A percentile compares a stretch with the other conserved stretches of the same genome.
Evolutionary conservation across 2,329 filamentous ascomycete genomes (phyloP).

Genomic region (Ophiocordyceps sinensis): DNA sequence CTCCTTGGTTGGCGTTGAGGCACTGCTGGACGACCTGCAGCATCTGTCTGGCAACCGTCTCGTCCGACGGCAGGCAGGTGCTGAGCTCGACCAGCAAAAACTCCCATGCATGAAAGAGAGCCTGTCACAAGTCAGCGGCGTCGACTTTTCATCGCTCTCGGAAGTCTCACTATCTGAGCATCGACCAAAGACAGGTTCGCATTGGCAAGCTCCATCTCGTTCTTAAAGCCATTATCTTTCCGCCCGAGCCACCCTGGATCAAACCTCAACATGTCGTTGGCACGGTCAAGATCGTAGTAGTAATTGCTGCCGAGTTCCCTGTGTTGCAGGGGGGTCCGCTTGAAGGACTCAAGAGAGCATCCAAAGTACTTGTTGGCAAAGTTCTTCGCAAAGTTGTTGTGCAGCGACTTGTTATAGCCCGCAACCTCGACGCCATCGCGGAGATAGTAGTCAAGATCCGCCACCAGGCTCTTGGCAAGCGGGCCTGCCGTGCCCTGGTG

Average conservation of each 20-base stretch:
- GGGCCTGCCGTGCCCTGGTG: slow-evolving; percentile 53
- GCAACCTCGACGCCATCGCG: slow-evolving; percentile 66
- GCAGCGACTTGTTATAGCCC: slow-evolving; percentile 76
- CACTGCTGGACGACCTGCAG: slow-evolving; percentile 64
- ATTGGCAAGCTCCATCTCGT: slow-evolving; percentile 78
- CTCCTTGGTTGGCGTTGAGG: slow-evolving; percentile 60
- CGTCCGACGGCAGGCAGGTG: slow-evolving; percentile 38
- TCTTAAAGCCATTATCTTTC: slow-evolving; percentile 57
- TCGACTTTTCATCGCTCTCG: background rate
- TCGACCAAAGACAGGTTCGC: slow-evolving; percentile 84
- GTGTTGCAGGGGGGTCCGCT: slow-evolving; percentile 53
- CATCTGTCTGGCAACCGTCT: slow-evolving; percentile 51
- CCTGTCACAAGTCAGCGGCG: slow-evolving; percentile 25
- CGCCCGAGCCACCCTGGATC: slow-evolving; percentile 65
- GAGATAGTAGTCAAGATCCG: slow-evolving; percentile 65
- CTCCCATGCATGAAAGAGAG: slow-evolving; percentile 80
- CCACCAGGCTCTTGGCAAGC: slow-evolving; percentile 57
- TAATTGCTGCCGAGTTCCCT: slow-evolving; percentile 59
- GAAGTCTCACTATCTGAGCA: slow-evolving; percentile 55
- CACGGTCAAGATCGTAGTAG: slow-evolving; percentile 70
- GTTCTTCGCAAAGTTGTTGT: slow-evolving; percentile 73
- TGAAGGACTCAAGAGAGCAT: slow-evolving; percentile 64
- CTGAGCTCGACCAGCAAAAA: slow-evolving; percentile 74
- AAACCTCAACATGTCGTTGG: slow-evolving; percentile 59
- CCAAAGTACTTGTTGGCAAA: slow-evolving; percentile 64